Evolutionary conservation across 306 rosid genomes (phyloP).

Genomic region (Myrica gale): DNA sequence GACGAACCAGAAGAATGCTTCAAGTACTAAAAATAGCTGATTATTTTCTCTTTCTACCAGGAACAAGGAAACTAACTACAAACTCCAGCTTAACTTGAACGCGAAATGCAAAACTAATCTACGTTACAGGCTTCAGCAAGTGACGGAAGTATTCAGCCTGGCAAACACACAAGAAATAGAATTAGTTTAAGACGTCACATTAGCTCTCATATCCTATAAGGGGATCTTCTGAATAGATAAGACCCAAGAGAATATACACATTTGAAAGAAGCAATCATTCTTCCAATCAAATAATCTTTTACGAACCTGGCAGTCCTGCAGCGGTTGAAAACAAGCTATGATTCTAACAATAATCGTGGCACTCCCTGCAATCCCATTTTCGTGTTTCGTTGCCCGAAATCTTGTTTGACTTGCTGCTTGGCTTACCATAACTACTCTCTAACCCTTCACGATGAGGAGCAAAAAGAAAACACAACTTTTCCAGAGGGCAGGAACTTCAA

Average conservation of each 20-base stretch:
- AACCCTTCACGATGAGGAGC: constrained; percentile 44
- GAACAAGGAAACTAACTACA: constrained; percentile 60
- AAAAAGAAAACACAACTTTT: constrained; percentile 31
- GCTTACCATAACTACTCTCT: constrained; percentile 95
- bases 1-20: constrained; percentile 60
- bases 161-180: constrained; percentile 24
- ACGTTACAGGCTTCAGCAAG: constrained; percentile 97
- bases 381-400: constrained; percentile 99
- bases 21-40: constrained; percentile 48
- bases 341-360: constrained; percentile 92
- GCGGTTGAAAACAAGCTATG: constrained; percentile 96
- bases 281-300: not conserved
- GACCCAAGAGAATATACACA: not conserved
- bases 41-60: constrained; percentile 46
- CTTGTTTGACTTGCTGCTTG: constrained; percentile 99
- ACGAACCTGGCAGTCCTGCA: constrained; percentile 97
- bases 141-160: constrained; percentile 99
- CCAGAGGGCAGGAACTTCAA: constrained; percentile 29
- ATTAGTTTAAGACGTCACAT: constrained; percentile 10
- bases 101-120: constrained; percentile 39
- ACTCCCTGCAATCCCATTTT: constrained; percentile 81
- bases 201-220: not conserved
- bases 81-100: constrained; percentile 61
- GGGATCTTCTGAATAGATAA: not conserved
- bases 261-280: not conserved